Conservation (phyloP, 805 yeast genomes). For the Yarrowia deformans region DNA sequence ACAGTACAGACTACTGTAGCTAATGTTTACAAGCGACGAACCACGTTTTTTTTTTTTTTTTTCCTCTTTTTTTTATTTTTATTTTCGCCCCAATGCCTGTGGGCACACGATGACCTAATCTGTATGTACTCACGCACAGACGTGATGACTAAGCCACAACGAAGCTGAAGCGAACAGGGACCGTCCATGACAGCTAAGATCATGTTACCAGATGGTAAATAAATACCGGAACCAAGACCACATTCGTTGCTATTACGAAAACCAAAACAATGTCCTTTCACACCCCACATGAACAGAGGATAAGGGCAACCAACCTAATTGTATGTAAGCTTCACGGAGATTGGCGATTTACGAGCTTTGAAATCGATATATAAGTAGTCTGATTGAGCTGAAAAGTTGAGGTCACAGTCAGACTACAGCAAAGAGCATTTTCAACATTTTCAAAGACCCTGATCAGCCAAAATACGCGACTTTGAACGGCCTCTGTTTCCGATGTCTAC, state of each 20-base stretch:
- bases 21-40: too few species aligned
- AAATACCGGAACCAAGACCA: too few species aligned
- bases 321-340: background rate
- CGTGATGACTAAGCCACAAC: background rate
- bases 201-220: too few species aligned
- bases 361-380: background rate
- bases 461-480: background rate
- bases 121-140: background rate
- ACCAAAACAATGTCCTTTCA: background rate
- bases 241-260: background rate
- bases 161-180: too few species aligned
- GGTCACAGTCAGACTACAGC: too few species aligned
- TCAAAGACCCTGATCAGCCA: too few species aligned
- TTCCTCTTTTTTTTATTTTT: background rate
- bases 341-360: too few species aligned
- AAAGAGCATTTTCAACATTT: background rate
- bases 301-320: constrained; percentile 25
- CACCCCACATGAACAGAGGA: constrained; percentile 10
- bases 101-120: constrained; percentile 8
- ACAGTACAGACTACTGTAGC: too few species aligned
- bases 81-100: constrained; percentile 1
- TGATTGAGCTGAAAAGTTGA: background rate
- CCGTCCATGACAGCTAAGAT: too few species aligned
- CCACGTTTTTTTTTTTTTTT: background rate
- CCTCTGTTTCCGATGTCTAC: background rate